A percentile compares a stretch with the other conserved stretches of the same genome.
Conservation (phyloP, 305 asterid genomes). For the Rubia tinctorum region DNA sequence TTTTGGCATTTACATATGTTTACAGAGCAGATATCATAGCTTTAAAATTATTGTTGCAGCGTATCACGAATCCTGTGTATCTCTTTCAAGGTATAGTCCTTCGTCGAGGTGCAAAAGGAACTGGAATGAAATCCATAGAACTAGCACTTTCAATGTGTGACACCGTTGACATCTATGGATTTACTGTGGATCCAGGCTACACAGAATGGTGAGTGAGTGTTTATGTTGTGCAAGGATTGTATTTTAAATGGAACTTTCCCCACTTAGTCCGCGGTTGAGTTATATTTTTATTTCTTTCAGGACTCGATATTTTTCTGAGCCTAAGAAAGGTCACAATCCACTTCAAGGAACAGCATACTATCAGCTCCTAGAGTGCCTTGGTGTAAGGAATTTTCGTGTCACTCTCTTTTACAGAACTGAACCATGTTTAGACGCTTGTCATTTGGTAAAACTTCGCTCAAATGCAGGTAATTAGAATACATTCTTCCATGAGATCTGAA, state of each 20-base stretch:
- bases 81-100: slow-evolving; percentile 98
- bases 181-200: slow-evolving; percentile 99
- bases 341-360: slow-evolving; percentile 99
- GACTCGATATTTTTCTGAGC: slow-evolving; percentile 94
- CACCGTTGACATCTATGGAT: slow-evolving; percentile 89
- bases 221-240: not conserved
- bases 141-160: slow-evolving; percentile 99
- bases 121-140: slow-evolving; percentile 99
- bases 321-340: slow-evolving; percentile 98
- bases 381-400: slow-evolving; percentile 45
- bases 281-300: slow-evolving; percentile 29
- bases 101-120: slow-evolving; percentile 98
- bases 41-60: slow-evolving; percentile 32
- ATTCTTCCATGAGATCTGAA: slow-evolving; percentile 95
- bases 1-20: not conserved
- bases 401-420: not conserved
- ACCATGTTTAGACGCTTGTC: not conserved
- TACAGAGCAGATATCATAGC: not conserved
- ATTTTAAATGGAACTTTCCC: not conserved
- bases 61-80: slow-evolving; percentile 87
- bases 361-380: slow-evolving; percentile 99
- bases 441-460: not conserved
- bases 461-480: slow-evolving; percentile 86
- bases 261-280: no score
- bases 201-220: slow-evolving; percentile 75